A percentile compares a stretch with the other conserved stretches of the same genome.
phyloP scores from a whole-genome alignment of 2,329 filamentous ascomycete species.

The Fusarium beomiforme region DNA sequence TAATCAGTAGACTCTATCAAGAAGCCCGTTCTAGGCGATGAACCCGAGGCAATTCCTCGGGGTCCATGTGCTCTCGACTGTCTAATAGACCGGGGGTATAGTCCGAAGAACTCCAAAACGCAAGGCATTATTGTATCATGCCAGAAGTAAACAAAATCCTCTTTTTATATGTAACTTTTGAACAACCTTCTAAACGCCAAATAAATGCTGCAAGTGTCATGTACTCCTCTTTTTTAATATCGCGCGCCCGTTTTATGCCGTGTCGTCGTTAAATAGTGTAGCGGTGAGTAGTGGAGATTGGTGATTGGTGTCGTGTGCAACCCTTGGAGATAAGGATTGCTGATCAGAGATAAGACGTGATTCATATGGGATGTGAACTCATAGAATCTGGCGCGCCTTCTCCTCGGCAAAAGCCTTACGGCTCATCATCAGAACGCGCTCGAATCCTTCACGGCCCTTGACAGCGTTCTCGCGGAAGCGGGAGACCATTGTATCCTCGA shows the following conservation, averaged over 20 bases:
- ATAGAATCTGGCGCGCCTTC: constrained; percentile 64
- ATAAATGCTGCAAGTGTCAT: constrained; percentile 40
- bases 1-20: constrained; percentile 41
- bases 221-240: constrained; percentile 26
- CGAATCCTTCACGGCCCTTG: constrained; percentile 93
- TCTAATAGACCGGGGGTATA: constrained; percentile 48
- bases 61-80: constrained; percentile 38
- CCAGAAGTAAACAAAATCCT: constrained; percentile 13
- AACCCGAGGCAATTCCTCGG: constrained; percentile 34
- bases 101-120: constrained; percentile 43
- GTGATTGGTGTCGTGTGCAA: constrained; percentile 30
- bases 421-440: constrained; percentile 93
- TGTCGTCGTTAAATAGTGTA: constrained; percentile 36
- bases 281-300: constrained; percentile 41
- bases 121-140: constrained; percentile 1
- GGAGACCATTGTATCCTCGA: constrained; percentile 90
- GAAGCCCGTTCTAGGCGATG: constrained; percentile 44
- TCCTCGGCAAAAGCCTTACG: constrained; percentile 92
- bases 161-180: constrained; percentile 34
- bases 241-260: constrained; percentile 38
- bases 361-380: constrained; percentile 4
- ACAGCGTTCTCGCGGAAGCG: constrained; percentile 91
- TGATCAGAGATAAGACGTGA: constrained; percentile 4
- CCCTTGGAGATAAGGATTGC: constrained; percentile 17
- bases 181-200: constrained; percentile 37